Conservation (phyloP, 1,284 basidiomycete genomes). For the Athelia psychrophila region DNA sequence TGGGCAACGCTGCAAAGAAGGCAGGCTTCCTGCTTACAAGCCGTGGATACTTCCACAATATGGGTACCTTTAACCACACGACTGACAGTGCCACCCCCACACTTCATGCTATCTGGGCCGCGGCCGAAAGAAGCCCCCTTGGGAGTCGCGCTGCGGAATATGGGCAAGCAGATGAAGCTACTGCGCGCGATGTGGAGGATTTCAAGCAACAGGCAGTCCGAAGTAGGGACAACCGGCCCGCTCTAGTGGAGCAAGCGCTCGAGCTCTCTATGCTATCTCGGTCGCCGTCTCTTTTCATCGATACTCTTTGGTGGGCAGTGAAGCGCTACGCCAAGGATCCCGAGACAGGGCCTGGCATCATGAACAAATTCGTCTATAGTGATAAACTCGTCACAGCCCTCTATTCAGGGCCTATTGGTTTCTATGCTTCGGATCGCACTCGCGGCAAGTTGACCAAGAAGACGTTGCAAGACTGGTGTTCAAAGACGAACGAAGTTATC, state of each 20-base stretch:
- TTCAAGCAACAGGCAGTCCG: neutral
- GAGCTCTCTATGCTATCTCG: neutral
- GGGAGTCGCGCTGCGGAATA: neutral
- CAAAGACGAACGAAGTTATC: conserved; percentile 1
- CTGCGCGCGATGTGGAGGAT: neutral
- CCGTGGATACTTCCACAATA: neutral
- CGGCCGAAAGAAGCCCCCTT: neutral
- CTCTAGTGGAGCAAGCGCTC: neutral
- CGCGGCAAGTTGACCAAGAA: neutral
- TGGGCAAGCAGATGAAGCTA: neutral
- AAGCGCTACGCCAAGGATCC: conserved; percentile 5
- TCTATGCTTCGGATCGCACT: neutral
- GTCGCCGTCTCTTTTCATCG: conserved; percentile 1
- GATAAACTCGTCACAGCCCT: neutral
- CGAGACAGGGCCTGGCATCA: neutral
- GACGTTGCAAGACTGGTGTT: conserved; percentile 1
- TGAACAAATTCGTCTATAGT: neutral
- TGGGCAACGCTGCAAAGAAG: neutral
- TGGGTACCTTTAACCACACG: too few species aligned
- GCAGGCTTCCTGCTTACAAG: neutral
- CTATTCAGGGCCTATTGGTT: neutral
- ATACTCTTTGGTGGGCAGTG: conserved; percentile 3
- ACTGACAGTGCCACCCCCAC: neutral
- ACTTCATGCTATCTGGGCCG: neutral
- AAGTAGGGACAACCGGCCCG: neutral